Evolutionary conservation across 768 basidiomycete species (phyloP).

Genomic region (Russula abietina): DNA sequence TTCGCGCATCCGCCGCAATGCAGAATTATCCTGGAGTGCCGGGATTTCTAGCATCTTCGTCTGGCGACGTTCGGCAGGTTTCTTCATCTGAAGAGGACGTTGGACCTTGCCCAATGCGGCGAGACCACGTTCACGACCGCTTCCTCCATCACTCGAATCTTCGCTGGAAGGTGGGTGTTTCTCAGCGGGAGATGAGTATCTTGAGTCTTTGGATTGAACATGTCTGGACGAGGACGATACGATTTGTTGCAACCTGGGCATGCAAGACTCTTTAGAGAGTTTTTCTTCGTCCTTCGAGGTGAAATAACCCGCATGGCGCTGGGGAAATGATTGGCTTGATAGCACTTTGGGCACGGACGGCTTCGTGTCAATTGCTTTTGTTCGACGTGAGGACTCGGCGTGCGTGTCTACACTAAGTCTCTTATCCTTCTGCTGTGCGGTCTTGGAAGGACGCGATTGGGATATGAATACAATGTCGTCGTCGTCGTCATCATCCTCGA

Average conservation of each 20-base stretch:
- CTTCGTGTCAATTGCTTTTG: neutral
- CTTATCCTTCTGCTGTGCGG: constrained; percentile 9
- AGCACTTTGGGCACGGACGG: constrained; percentile 3
- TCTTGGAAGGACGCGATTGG: constrained; percentile 28
- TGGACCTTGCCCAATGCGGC: constrained; percentile 22
- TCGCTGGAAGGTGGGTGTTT: constrained; percentile 25
- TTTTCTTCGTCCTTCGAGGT: constrained; percentile 34
- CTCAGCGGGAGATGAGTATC: neutral
- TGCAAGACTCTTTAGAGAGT: constrained; percentile 32
- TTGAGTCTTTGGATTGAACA: constrained; percentile 15
- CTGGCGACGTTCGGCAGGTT: constrained; percentile 52
- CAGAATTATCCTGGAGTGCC: constrained; percentile 36
- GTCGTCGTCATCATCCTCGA: constrained; percentile 55
- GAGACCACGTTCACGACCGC: constrained; percentile 33
- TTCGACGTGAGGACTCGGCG: neutral
- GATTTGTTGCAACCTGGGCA: constrained; percentile 38
- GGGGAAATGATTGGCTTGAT: constrained; percentile 10
- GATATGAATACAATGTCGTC: constrained; percentile 54
- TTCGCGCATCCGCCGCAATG: constrained; percentile 46
- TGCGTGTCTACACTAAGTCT: neutral
- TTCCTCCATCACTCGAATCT: constrained; percentile 40
- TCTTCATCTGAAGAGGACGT: constrained; percentile 42
- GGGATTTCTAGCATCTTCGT: constrained; percentile 58
- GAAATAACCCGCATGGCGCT: constrained; percentile 25
- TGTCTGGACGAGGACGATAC: constrained; percentile 30